phyloP scores from a whole-genome alignment of 148 eudicot genomes.

The Talinum fruticosum region DNA sequence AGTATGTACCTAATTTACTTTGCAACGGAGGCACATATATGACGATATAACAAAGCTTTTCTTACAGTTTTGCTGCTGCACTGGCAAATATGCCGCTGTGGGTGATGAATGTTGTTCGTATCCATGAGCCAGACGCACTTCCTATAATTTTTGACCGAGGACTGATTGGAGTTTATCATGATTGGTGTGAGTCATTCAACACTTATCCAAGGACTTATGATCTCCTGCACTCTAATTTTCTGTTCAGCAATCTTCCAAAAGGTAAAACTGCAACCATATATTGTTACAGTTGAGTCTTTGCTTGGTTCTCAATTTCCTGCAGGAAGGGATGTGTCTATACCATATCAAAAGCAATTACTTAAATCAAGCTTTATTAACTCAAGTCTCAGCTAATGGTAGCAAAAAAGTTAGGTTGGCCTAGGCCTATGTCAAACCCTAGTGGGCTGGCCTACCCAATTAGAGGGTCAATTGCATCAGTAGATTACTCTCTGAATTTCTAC shows the following conservation, averaged over 20 bases:
- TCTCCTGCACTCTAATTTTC: conserved; percentile 79
- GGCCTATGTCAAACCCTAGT: background rate
- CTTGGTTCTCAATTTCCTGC: background rate
- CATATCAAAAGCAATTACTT: background rate
- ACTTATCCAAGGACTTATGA: conserved; percentile 92
- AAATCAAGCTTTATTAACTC: background rate
- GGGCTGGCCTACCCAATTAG: background rate
- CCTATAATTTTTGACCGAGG: conserved; percentile 84
- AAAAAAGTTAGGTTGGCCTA: background rate
- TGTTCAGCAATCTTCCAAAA: conserved; percentile 67
- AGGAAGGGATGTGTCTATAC: background rate
- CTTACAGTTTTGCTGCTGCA: conserved; percentile 79
- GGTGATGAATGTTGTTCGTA: conserved; percentile 91
- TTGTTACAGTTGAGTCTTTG: background rate
- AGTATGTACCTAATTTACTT: background rate
- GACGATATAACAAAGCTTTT: background rate
- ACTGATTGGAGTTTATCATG: conserved; percentile 84
- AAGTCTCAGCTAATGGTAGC: background rate
- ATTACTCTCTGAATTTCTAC: background rate
- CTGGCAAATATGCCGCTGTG: conserved; percentile 65
- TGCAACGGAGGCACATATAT: background rate
- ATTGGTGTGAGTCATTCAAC: conserved; percentile 92
- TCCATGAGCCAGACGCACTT: conserved; percentile 69
- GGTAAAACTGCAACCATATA: conserved; percentile 36
- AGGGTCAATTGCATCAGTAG: no score